Conservation (phyloP, 805 yeast genomes). For the Candida michaelii region DNA sequence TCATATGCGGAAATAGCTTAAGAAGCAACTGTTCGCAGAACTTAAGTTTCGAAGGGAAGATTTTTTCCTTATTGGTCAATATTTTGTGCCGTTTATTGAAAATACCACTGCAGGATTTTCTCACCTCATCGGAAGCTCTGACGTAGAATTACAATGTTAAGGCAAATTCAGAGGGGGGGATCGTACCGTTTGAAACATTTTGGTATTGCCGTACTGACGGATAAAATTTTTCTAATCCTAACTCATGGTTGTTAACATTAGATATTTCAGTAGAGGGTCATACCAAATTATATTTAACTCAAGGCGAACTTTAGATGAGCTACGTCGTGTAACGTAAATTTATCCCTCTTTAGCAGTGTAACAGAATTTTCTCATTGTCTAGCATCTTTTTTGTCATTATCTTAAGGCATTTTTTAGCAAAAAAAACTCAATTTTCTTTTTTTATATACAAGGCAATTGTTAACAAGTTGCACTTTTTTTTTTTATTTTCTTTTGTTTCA, state of each 20-base stretch:
- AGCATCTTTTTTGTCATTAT: background rate
- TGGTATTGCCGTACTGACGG: no score
- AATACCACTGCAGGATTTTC: background rate
- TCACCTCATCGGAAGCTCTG: background rate
- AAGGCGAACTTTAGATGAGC: no score
- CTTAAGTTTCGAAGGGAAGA: background rate
- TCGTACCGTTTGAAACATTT: no score
- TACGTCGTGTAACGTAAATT: background rate
- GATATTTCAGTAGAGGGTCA: no score
- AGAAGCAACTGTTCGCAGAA: background rate
- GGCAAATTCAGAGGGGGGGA: no score
- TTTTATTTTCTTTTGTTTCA: conserved; percentile 1
- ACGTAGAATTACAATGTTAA: no score
- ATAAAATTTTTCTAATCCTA: no score
- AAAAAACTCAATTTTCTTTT: background rate
- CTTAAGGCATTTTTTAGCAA: background rate
- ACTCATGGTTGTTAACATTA: no score
- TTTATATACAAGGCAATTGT: background rate
- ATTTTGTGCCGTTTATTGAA: background rate
- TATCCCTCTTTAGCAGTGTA: background rate
- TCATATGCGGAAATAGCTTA: background rate
- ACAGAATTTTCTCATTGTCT: background rate
- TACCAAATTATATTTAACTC: no score
- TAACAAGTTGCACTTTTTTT: background rate
- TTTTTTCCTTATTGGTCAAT: background rate